Evolutionary conservation across 2,329 filamentous ascomycete genomes (phyloP).

Genomic region (Arthrobotrys entomopaga): DNA sequence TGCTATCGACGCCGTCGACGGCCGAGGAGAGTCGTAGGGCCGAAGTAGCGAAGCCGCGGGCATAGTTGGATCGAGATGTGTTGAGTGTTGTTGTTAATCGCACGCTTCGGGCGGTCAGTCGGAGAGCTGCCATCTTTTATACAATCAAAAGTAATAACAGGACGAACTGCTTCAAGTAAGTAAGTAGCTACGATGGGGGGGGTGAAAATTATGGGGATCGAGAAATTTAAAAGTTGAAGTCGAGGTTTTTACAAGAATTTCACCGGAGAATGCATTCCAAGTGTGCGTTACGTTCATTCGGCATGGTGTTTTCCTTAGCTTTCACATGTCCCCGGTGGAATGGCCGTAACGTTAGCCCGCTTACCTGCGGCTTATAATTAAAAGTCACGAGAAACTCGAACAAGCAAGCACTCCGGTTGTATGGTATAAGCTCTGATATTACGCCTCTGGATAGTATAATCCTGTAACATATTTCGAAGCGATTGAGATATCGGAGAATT

Average conservation of each 20-base stretch:
- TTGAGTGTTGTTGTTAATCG: constrained; percentile 8
- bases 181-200: neutral
- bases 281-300: constrained; percentile 20
- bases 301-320: constrained; percentile 18
- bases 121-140: constrained; percentile 29
- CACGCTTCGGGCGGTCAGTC: constrained; percentile 10
- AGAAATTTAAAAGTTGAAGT: neutral
- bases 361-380: constrained; percentile 48
- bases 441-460: too few relatives aligned
- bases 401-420: too few relatives aligned
- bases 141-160: neutral
- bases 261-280: neutral
- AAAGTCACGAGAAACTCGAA: too few relatives aligned
- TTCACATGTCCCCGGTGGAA: constrained; percentile 31
- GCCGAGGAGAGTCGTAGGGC: constrained; percentile 19
- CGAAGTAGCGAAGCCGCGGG: constrained; percentile 31
- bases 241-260: neutral
- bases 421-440: too few relatives aligned
- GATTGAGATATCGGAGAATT: too few relatives aligned
- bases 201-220: too few relatives aligned
- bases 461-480: too few relatives aligned
- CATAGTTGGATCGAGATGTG: neutral
- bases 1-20: constrained; percentile 72
- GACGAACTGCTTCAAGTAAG: neutral
- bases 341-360: constrained; percentile 9